Evolutionary conservation across 176 grass and related monocot species (phyloP).

Genomic region (Musa schizocarpa): DNA sequence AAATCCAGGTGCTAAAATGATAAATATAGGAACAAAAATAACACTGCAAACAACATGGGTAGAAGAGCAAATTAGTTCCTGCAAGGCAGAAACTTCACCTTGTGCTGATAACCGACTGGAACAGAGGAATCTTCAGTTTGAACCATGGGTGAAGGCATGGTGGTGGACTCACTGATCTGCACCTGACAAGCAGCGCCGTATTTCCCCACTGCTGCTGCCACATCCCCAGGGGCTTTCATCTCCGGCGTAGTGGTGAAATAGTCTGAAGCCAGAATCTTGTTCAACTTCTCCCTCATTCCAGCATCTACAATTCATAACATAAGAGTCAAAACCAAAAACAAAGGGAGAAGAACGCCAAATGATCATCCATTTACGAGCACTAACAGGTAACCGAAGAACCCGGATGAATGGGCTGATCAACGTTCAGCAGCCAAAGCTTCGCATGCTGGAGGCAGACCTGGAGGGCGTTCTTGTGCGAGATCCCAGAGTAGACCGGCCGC

Average conservation of each 20-base stretch:
- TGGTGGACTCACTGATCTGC: constrained; percentile 9
- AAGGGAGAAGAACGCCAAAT: constrained; percentile 1
- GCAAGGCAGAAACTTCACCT: constrained; percentile 8
- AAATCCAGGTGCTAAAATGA: too few species aligned
- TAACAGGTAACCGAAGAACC: constrained; percentile 50
- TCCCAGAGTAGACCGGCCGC: constrained; percentile 41
- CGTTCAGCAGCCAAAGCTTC: constrained; percentile 49
- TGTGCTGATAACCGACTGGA: neutral
- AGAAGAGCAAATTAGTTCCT: neutral
- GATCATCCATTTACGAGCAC: neutral
- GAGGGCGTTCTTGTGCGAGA: constrained; percentile 78
- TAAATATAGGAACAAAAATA: too few species aligned
- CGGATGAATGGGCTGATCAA: constrained; percentile 55
- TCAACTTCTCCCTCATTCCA: constrained; percentile 69
- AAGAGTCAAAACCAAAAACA: neutral
- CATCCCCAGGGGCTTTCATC: constrained; percentile 44
- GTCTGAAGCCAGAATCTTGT: constrained; percentile 74
- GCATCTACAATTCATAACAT: constrained; percentile 41
- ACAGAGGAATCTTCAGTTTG: neutral
- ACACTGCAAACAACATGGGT: too few species aligned
- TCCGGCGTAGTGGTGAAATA: constrained; percentile 72
- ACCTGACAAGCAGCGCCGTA: constrained; percentile 21
- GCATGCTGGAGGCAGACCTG: constrained; percentile 62
- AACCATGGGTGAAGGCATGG: neutral
- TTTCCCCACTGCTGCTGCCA: constrained; percentile 64